Base-by-base conservation (phyloP, 2,329 filamentous ascomycete species). In the Aspergillus proliferans region DNA sequence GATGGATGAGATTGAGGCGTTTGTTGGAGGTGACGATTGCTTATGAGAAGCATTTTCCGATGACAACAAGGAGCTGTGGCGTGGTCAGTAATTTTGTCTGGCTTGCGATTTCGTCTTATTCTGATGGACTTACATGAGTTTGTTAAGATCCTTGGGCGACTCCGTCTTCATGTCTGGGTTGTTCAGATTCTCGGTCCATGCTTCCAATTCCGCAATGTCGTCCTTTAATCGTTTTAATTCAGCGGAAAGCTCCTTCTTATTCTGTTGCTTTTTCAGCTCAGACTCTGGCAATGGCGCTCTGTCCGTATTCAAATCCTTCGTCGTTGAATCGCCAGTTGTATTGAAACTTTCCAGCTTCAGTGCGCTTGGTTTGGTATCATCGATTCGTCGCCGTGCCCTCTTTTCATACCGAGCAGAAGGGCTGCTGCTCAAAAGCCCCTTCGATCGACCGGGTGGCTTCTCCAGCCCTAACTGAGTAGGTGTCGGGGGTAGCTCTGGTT, bases 401-500 rank as follows among this genome's bases (percentile, higher is more conserved):
- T 57, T 62, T 24, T 60, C 60, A 39, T 58, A 55, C 44, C 61
- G 64, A 26, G 58, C 52, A 48, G 60, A 70, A 2, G 71, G 69
- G 41, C 69, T 72, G 47, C 65, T 70, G 46, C 68, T 71, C 19
- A 67, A 30, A 9, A 65, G 49, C 8, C 58, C 62, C 51, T 51
- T 64, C 3, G 60, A 55, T 40, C 66, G 64, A 48, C 62, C 62
- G 0, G 63, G 63, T 4, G 64, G 62, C 30, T 59, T 64, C 52
- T 68, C 66, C 30, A 71, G 51, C 6, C 69, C 68, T 21, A 72
- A 48, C 50, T 72, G 65, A 14, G 70, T 69, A 24, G 71, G 71
- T 6, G 70, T 73, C n/a, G 70, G 69, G 12, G 84, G 85, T 4
- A 87, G 72, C 43, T 85, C 82, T 1, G 83, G 83, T 57, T 87